A percentile compares a stretch with the other conserved stretches of the same genome.
Evolutionary conservation across 768 basidiomycete species (phyloP).

Genomic region (Xerocomellus intermedius): DNA sequence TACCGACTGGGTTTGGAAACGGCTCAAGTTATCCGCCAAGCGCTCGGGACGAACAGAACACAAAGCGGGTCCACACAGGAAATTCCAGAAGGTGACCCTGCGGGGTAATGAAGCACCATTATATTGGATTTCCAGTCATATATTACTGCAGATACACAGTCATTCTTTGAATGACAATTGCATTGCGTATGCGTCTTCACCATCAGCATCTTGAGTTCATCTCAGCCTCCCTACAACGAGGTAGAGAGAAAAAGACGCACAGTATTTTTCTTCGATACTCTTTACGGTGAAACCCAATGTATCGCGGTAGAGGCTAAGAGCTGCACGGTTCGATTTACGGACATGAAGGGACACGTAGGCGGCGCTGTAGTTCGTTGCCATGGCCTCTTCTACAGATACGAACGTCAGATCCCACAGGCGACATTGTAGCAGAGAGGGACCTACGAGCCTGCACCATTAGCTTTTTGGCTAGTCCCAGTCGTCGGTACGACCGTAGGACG

Average conservation of each 20-base stretch:
- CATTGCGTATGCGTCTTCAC: conserved; percentile 95
- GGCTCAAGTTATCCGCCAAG: conserved; percentile 60
- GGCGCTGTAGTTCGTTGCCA: conserved; percentile 85
- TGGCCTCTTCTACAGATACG: conserved; percentile 71
- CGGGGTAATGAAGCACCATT: conserved; percentile 2
- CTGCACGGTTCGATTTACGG: conserved; percentile 91
- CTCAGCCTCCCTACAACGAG: conserved; percentile 7
- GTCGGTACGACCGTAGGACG: conserved; percentile 83
- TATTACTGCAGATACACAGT: conserved; percentile 1
- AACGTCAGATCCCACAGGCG: neutral
- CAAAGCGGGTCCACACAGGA: neutral
- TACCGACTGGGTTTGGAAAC: conserved; percentile 77
- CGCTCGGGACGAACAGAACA: conserved; percentile 33
- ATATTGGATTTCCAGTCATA: conserved; percentile 9
- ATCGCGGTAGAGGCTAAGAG: conserved; percentile 84
- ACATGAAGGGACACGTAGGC: conserved; percentile 87
- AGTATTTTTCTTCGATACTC: conserved; percentile 86
- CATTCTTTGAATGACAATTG: conserved; percentile 53
- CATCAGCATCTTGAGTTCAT: conserved; percentile 73
- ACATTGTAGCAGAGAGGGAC: conserved; percentile 29
- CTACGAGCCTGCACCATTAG: conserved; percentile 90
- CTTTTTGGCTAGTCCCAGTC: conserved; percentile 92
- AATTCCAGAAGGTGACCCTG: neutral
- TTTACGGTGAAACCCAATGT: conserved; percentile 87
- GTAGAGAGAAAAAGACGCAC: conserved; percentile 47